Evolutionary conservation across 345 rosid genomes (phyloP).

Genomic region (Gossypium ekmanianum): DNA sequence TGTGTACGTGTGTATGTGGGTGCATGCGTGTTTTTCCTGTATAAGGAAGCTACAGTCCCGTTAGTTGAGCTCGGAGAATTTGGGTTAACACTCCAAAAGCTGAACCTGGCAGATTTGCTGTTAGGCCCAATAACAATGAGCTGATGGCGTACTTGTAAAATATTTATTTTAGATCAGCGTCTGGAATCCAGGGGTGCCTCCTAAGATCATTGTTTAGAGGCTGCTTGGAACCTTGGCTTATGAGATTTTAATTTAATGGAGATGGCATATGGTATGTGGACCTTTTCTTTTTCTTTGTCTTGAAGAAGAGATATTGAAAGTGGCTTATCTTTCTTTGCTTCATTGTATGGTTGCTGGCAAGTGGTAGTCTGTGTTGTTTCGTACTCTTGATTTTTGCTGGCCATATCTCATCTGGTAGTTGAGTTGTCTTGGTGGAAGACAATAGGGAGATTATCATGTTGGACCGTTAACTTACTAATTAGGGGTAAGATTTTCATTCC

Average conservation of each 20-base stretch:
- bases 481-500: slow-evolving; percentile 2
- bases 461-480: background rate
- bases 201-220: background rate
- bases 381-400: background rate
- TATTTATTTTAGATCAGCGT: background rate
- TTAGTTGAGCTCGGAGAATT: background rate
- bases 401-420: background rate
- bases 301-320: background rate
- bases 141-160: background rate
- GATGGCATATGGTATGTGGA: background rate
- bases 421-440: background rate
- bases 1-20: too few species aligned
- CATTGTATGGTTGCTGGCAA: slow-evolving; percentile 1
- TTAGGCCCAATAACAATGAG: background rate
- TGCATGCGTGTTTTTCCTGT: background rate
- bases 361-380: background rate
- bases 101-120: background rate
- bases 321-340: background rate
- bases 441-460: background rate
- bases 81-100: slow-evolving; percentile 6
- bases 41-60: background rate
- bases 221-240: background rate
- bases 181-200: background rate
- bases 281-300: background rate
- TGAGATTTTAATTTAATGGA: slow-evolving; percentile 1